phyloP scores from a whole-genome alignment of 306 rosid species.

The Crataegus laevigata region DNA sequence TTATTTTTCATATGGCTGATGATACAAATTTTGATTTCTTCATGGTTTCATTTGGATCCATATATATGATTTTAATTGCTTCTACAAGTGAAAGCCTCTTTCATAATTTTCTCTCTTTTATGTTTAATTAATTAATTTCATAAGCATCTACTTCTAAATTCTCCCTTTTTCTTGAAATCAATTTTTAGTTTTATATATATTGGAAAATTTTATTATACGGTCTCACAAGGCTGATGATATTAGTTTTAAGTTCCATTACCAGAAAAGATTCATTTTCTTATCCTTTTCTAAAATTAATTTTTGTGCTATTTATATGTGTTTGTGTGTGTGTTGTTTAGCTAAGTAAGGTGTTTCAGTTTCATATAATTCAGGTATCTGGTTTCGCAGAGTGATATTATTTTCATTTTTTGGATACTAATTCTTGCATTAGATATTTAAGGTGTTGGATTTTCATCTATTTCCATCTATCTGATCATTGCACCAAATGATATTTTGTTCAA shows the following conservation, averaged over 20 bases:
- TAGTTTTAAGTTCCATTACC: not conserved
- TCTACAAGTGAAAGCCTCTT: not conserved
- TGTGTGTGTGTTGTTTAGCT: not conserved
- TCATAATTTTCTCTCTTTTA: not conserved
- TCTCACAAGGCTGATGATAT: not conserved
- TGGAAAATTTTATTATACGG: not conserved
- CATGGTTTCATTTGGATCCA: not conserved
- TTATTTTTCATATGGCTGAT: not conserved
- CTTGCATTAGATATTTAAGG: too few relatives aligned
- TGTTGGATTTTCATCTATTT: too few relatives aligned
- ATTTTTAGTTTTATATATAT: not conserved
- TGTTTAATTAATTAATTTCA: not conserved
- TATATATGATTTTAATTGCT: not conserved
- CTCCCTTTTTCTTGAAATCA: not conserved
- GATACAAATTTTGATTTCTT: not conserved
- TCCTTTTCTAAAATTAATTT: not conserved
- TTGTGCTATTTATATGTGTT: not conserved
- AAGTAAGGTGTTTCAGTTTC: not conserved
- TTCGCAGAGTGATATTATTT: not conserved
- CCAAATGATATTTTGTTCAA: not conserved
- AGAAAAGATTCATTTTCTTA: not conserved
- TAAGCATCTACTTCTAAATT: not conserved
- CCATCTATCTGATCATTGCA: too few relatives aligned
- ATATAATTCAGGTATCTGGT: not conserved
- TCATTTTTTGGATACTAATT: not conserved